Percentiles rank a stretch among this genome's conserved stretches.
Conservation (phyloP, 352 stramenopile species). For the Phytophthora sp. region DNA sequence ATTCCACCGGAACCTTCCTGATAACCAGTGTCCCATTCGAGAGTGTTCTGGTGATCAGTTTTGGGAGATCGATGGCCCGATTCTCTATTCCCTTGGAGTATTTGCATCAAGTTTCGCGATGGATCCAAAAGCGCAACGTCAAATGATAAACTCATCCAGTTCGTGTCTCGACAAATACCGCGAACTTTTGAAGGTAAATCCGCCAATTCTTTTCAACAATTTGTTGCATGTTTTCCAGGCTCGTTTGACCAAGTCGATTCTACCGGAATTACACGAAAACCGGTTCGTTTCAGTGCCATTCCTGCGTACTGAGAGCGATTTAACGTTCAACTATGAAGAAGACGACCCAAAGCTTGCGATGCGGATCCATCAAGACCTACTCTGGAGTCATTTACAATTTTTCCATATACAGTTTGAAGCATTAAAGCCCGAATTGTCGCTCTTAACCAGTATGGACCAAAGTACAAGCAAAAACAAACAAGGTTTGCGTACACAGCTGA, state of each 20-base stretch:
- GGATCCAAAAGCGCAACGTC: constrained; percentile 31
- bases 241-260: constrained; percentile 51
- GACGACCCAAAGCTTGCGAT: constrained; percentile 58
- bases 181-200: constrained; percentile 55
- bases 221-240: constrained; percentile 65
- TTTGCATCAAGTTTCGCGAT: constrained; percentile 67
- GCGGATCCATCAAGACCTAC: constrained; percentile 42
- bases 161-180: constrained; percentile 55
- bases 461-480: constrained; percentile 11
- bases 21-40: constrained; percentile 28
- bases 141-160: constrained; percentile 11
- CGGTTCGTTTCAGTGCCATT: constrained; percentile 65
- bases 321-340: constrained; percentile 62
- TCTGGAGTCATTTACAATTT: constrained; percentile 60
- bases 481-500: constrained; percentile 13
- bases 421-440: constrained; percentile 37
- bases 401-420: constrained; percentile 63
- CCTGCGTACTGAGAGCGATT: constrained; percentile 53
- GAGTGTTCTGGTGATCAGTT: constrained; percentile 71
- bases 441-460: constrained; percentile 18
- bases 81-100: constrained; percentile 66
- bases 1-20: constrained; percentile 55
- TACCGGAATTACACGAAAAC: constrained; percentile 64
- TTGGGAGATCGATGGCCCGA: constrained; percentile 71
- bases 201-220: constrained; percentile 61